A percentile compares a stretch with the other conserved stretches of the same genome.
These are phyloP conservation scores for Nymphaea thermarum DNA, from an alignment of 164 flowering plant species.

Conservation along the genomic window DNA sequence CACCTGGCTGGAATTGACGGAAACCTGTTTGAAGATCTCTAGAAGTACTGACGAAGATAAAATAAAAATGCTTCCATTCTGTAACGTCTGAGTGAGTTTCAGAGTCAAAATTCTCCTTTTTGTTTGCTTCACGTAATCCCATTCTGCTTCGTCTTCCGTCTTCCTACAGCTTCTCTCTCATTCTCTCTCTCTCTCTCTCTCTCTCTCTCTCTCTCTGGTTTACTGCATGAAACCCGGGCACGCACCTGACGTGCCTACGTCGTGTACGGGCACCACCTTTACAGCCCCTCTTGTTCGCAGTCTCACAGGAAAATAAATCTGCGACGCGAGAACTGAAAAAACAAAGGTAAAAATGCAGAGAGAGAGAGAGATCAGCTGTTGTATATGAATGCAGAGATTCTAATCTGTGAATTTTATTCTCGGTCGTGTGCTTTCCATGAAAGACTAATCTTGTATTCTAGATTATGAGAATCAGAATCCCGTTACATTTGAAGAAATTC, in stretches of 20 bases:
- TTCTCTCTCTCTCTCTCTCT: background rate
- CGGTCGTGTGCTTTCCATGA: background rate
- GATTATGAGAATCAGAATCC: too few relatives aligned
- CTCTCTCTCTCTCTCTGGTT: background rate
- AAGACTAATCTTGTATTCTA: too few relatives aligned
- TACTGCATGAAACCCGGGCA: background rate
- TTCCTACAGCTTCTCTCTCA: background rate
- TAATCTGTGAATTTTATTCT: background rate
- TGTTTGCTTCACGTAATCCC: background rate
- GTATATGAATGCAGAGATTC: background rate
- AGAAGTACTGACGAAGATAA: too few relatives aligned
- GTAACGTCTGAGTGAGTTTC: background rate
- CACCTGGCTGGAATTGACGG: background rate
- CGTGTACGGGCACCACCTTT: background rate
- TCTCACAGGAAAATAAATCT: background rate
- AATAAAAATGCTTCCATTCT: background rate
- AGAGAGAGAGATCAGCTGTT: too few relatives aligned
- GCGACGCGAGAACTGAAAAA: background rate
- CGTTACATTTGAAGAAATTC: too few relatives aligned
- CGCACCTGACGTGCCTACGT: background rate
- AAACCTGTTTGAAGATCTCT: background rate
- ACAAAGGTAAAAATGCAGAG: too few relatives aligned
- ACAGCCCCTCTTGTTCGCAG: background rate
- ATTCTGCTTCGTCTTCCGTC: too few relatives aligned
- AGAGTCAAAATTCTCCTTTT: background rate